Evolutionary conservation across 1,284 basidiomycete species (phyloP).

Genomic region (Sanghuangporus baumii): DNA sequence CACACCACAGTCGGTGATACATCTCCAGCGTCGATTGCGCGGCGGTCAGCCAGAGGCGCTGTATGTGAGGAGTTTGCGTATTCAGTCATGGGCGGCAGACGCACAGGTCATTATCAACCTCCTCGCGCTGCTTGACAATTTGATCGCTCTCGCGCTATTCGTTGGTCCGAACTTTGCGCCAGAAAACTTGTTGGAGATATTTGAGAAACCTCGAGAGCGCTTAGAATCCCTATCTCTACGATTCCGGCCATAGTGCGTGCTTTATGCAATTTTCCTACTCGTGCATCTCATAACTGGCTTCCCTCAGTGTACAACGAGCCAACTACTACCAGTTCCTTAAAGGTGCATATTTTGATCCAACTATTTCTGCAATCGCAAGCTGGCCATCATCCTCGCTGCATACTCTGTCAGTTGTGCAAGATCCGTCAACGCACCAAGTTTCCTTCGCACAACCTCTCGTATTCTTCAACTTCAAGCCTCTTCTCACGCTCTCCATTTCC

Average conservation of each 20-base stretch:
- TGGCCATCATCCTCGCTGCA: slow-evolving; percentile 47
- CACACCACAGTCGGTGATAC: slow-evolving; percentile 37
- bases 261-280: background rate
- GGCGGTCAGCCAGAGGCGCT: slow-evolving; percentile 14
- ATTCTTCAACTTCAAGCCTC: slow-evolving; percentile 56
- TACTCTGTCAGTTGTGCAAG: slow-evolving; percentile 59
- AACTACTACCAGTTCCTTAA: slow-evolving; percentile 67
- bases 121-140: slow-evolving; percentile 39
- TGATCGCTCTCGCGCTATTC: slow-evolving; percentile 44
- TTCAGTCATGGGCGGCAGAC: slow-evolving; percentile 57
- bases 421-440: slow-evolving; percentile 37
- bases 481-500: slow-evolving; percentile 43
- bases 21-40: slow-evolving; percentile 45
- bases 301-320: slow-evolving; percentile 52
- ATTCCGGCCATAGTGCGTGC: slow-evolving; percentile 65
- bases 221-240: slow-evolving; percentile 46
- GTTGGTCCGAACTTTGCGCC: slow-evolving; percentile 61
- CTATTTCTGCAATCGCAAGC: slow-evolving; percentile 43
- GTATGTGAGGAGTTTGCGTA: slow-evolving; percentile 42
- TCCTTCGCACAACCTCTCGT: slow-evolving; percentile 71
- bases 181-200: slow-evolving; percentile 58
- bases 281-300: slow-evolving; percentile 2
- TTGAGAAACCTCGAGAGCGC: slow-evolving; percentile 33
- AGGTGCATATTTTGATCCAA: slow-evolving; percentile 68
- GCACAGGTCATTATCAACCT: slow-evolving; percentile 58